Conservation (phyloP, 1,284 basidiomycete genomes). For the Agroathelia rolfsii region DNA sequence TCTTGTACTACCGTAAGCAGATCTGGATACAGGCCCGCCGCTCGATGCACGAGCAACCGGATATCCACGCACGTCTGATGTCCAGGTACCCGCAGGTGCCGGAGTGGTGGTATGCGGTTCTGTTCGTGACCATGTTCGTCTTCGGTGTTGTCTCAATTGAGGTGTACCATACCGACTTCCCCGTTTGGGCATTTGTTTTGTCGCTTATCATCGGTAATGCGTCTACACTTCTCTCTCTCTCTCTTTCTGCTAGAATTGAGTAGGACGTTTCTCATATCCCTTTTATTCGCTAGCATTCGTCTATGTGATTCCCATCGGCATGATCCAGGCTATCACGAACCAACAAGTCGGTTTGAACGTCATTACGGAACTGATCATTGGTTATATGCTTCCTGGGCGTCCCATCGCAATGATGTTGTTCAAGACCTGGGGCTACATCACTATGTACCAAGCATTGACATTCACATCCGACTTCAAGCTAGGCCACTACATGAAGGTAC, state of each 20-base stretch:
- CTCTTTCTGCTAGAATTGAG: conserved; percentile 27
- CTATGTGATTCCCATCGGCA: conserved; percentile 37
- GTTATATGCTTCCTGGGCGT: conserved; percentile 40
- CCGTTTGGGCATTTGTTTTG: conserved; percentile 43
- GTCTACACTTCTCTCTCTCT: conserved; percentile 11
- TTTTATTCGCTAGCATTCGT: conserved; percentile 16
- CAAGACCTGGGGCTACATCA: conserved; percentile 45
- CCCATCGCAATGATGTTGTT: conserved; percentile 57
- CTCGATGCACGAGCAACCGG: conserved; percentile 52
- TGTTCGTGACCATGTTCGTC: conserved; percentile 38
- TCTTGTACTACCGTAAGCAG: conserved; percentile 59
- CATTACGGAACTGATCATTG: conserved; percentile 42
- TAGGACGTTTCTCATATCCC: conserved; percentile 24
- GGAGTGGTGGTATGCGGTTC: conserved; percentile 58
- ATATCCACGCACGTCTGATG: conserved; percentile 71
- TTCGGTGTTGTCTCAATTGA: conserved; percentile 53
- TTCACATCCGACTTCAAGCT: conserved; percentile 45
- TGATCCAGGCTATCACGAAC: conserved; percentile 41
- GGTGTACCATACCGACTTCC: conserved; percentile 24
- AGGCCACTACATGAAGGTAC: conserved; percentile 45
- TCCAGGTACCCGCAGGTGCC: conserved; percentile 60
- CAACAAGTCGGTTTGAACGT: conserved; percentile 32
- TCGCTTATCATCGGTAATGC: conserved; percentile 27
- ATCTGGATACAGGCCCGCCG: conserved; percentile 46
- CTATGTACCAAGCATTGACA: conserved; percentile 33